Percentiles rank a stretch among this genome's conserved stretches.
These are phyloP conservation scores for Hypoxylon sp. DNA, from an alignment of 2,329 filamentous ascomycete genomes.

Conservation along the genomic window DNA sequence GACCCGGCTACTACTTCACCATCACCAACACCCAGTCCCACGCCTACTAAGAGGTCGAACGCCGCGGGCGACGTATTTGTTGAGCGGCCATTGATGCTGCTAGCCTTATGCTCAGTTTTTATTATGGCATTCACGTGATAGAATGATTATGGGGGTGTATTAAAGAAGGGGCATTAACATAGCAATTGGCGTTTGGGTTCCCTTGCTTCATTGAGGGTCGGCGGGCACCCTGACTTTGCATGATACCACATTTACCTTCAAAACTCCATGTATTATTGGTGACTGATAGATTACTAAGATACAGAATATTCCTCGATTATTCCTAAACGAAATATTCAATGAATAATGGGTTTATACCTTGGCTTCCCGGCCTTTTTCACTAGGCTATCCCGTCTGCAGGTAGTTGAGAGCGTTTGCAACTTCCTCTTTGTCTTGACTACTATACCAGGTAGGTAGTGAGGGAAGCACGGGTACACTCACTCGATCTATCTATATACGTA, in stretches of 20 bases:
- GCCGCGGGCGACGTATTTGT: constrained; percentile 6
- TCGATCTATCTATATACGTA: too few species aligned
- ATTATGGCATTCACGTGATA: constrained; percentile 22
- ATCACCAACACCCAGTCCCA: constrained; percentile 1
- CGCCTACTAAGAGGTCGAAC: constrained; percentile 13
- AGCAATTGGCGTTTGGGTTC: constrained; percentile 37
- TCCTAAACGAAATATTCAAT: not conserved
- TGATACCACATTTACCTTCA: constrained; percentile 21
- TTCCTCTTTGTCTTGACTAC: not conserved
- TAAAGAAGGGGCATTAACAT: constrained; percentile 17
- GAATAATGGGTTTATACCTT: not conserved
- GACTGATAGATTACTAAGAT: not conserved
- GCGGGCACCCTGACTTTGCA: constrained; percentile 12
- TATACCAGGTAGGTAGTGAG: too few species aligned
- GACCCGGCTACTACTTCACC: constrained; percentile 23
- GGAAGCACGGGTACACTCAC: not conserved
- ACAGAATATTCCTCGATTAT: not conserved
- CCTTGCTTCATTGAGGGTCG: constrained; percentile 2
- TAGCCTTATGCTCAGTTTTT: constrained; percentile 16
- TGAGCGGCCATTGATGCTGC: constrained; percentile 15
- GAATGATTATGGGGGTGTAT: constrained; percentile 18
- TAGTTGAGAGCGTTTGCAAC: not conserved
- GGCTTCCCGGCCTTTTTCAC: not conserved
- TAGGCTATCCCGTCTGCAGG: too few species aligned
- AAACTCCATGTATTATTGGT: constrained; percentile 19